A percentile compares a stretch with the other conserved stretches of the same genome.
Conservation (phyloP, 1,284 basidiomycete genomes). For the Cryptococcus depauperatus region DNA sequence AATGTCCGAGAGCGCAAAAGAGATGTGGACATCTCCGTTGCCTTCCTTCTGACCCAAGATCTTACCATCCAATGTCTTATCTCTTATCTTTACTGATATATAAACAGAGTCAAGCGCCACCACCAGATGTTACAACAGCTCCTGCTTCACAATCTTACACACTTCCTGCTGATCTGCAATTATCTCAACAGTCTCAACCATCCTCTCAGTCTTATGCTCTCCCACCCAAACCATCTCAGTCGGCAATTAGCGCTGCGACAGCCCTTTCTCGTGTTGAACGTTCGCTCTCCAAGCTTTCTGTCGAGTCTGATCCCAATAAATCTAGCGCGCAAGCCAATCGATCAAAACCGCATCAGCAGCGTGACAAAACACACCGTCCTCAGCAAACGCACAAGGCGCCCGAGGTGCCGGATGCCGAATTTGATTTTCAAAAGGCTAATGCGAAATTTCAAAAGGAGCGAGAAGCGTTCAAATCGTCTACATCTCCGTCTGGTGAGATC, state of each 20-base stretch:
- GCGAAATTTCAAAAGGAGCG: conserved; percentile 34
- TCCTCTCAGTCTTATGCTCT: conserved; percentile 14
- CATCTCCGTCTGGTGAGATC: conserved; percentile 2
- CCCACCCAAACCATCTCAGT: conserved; percentile 24
- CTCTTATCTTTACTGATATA: conserved; percentile 1
- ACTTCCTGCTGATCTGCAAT: conserved; percentile 5
- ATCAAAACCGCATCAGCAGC: too few relatives aligned
- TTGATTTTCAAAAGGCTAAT: conserved; percentile 37
- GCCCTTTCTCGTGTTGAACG: conserved; percentile 37
- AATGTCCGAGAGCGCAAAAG: conserved; percentile 8
- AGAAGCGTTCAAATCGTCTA: conserved; percentile 16
- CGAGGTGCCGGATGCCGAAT: conserved; percentile 38
- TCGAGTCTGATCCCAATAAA: conserved; percentile 9
- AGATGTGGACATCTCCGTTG: conserved; percentile 34
- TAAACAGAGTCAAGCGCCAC: not conserved
- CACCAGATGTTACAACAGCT: not conserved
- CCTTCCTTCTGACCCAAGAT: conserved; percentile 42
- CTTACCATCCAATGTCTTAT: not conserved
- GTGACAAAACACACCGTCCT: too few relatives aligned
- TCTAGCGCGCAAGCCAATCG: not conserved
- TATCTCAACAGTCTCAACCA: conserved; percentile 4
- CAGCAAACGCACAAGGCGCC: conserved; percentile 12
- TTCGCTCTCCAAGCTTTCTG: conserved; percentile 29
- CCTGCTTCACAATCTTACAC: conserved; percentile 4
- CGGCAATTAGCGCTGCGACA: conserved; percentile 26